These are phyloP conservation scores for Volutella citrinella DNA, from an alignment of 2,329 filamentous ascomycete genomes.

Conservation along the genomic window DNA sequence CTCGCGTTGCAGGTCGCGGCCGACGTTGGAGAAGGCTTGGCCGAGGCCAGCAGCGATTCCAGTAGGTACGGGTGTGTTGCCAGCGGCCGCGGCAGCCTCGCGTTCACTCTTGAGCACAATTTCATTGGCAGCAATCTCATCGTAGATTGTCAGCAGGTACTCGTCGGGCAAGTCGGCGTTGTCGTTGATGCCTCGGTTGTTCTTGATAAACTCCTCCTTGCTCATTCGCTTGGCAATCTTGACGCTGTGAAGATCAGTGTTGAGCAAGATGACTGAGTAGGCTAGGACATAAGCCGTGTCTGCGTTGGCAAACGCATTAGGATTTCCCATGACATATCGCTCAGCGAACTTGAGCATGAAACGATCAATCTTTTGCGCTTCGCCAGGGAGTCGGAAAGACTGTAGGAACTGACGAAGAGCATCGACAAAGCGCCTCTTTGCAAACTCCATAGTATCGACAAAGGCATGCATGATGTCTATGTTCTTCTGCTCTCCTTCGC, in stretches of 20 bases:
- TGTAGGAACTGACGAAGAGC: conserved; percentile 88
- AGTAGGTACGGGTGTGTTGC: conserved; percentile 54
- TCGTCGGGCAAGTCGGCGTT: conserved; percentile 90
- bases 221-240: conserved; percentile 88
- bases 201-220: conserved; percentile 97
- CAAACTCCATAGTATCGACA: conserved; percentile 92
- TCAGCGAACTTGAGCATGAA: conserved; percentile 99
- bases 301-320: conserved; percentile 95
- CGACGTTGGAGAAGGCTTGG: conserved; percentile 86
- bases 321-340: conserved; percentile 90
- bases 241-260: conserved; percentile 89
- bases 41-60: conserved; percentile 81
- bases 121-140: conserved; percentile 87
- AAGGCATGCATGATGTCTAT: conserved; percentile 99
- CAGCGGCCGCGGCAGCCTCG: conserved; percentile 80
- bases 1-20: conserved; percentile 86
- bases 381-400: conserved; percentile 89
- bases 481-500: conserved; percentile 88
- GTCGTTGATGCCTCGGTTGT: conserved; percentile 98
- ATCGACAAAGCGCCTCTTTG: conserved; percentile 87
- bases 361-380: conserved; percentile 98
- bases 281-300: conserved; percentile 95
- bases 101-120: conserved; percentile 93
- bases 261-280: conserved; percentile 95
- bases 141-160: conserved; percentile 83